Conservation (phyloP, 495 filamentous ascomycete genomes). For the Penicillium canescens region DNA sequence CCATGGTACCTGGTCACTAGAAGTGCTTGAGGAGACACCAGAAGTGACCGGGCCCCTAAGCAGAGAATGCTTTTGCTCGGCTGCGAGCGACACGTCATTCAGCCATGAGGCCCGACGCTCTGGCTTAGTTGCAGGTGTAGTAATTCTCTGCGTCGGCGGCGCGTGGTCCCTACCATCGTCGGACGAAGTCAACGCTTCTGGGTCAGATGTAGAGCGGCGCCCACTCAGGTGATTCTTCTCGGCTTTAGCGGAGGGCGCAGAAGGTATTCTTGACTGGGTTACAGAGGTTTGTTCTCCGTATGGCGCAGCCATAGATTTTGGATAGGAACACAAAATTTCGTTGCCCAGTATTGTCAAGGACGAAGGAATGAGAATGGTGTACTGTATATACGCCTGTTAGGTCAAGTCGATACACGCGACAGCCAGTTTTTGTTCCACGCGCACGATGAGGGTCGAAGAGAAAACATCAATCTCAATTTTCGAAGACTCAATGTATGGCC, state of each 20-base stretch:
- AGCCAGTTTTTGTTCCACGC: no score
- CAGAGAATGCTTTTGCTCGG: constrained; percentile 50
- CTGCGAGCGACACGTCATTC: constrained; percentile 46
- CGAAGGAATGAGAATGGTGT: no score
- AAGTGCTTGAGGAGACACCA: constrained; percentile 67
- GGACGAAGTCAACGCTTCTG: constrained; percentile 87
- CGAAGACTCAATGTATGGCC: no score
- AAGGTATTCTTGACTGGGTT: constrained; percentile 25
- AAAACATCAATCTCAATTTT: no score
- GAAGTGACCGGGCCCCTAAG: constrained; percentile 65
- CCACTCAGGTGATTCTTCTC: constrained; percentile 68
- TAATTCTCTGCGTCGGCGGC: constrained; percentile 33
- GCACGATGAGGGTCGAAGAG: no score
- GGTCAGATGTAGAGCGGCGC: constrained; percentile 85
- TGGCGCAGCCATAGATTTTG: constrained; percentile 35
- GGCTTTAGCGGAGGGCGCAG: constrained; percentile 52
- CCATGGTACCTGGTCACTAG: constrained; percentile 72
- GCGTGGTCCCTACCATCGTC: constrained; percentile 76
- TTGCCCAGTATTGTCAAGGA: no score
- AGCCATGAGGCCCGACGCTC: constrained; percentile 56
- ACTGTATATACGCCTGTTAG: no score
- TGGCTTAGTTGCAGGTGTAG: constrained; percentile 37
- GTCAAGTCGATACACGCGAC: no score
- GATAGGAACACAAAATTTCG: no score
- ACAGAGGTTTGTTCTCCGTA: constrained; percentile 22